Evolutionary conservation across 1,284 basidiomycete genomes (phyloP).

Genomic region (Neonothopanus nambi): DNA sequence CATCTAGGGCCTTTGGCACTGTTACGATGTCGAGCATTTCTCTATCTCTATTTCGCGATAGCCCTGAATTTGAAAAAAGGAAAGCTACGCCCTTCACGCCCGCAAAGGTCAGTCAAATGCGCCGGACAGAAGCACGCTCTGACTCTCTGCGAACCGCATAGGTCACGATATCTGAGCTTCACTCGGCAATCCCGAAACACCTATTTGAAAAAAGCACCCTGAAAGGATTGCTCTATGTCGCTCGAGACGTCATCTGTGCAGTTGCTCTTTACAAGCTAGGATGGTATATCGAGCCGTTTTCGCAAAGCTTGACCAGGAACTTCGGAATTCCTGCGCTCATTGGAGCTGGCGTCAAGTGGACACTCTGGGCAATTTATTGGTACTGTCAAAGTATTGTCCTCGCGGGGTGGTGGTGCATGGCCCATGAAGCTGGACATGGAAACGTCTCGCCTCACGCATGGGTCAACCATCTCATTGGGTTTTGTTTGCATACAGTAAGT

Average conservation of each 20-base stretch:
- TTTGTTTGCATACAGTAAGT: slow-evolving; percentile 15
- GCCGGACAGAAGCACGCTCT: no score
- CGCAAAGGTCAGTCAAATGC: slow-evolving; percentile 9
- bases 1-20: no score
- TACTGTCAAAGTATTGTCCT: slow-evolving; percentile 64
- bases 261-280: slow-evolving; percentile 58
- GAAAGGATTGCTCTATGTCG: slow-evolving; percentile 58
- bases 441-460: slow-evolving; percentile 35
- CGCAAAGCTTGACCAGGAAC: slow-evolving; percentile 25
- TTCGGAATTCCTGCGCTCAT: slow-evolving; percentile 30
- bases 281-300: slow-evolving; percentile 54
- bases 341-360: slow-evolving; percentile 40
- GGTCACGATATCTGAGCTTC: slow-evolving; percentile 49
- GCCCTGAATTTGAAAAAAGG: slow-evolving; percentile 44
- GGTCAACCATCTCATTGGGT: slow-evolving; percentile 16
- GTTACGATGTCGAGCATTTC: no score
- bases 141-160: slow-evolving; percentile 23
- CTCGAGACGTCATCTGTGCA: slow-evolving; percentile 57
- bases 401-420: slow-evolving; percentile 54
- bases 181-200: slow-evolving; percentile 54
- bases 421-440: slow-evolving; percentile 57
- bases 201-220: slow-evolving; percentile 71
- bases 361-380: slow-evolving; percentile 63
- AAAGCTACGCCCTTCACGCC: slow-evolving; percentile 42
- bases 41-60: slow-evolving; percentile 37